phyloP scores from a whole-genome alignment of 441 rosid species.

The Syzygium syzygioides region DNA sequence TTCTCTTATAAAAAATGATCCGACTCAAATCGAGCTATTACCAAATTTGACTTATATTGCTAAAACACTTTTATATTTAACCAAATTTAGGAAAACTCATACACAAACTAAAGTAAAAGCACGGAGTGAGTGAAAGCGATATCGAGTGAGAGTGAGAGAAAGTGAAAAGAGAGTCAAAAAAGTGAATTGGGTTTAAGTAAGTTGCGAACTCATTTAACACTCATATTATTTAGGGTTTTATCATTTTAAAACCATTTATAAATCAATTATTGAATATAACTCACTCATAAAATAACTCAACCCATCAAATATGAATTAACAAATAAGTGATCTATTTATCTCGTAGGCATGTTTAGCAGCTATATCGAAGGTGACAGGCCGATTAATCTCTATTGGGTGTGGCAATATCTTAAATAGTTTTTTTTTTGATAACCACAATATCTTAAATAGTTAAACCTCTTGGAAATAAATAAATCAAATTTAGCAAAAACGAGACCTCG shows the following conservation, averaged over 20 bases:
- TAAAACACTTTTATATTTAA: neutral
- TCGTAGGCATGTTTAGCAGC: neutral
- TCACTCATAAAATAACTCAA: neutral
- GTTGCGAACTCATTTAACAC: neutral
- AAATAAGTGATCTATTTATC: neutral
- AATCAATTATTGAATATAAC: neutral
- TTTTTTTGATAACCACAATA: too few relatives aligned
- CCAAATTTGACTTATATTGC: fast-evolving
- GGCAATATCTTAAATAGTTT: neutral
- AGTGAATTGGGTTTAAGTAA: neutral
- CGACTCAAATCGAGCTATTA: fast-evolving
- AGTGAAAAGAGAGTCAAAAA: neutral
- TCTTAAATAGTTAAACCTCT: neutral
- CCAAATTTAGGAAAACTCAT: neutral
- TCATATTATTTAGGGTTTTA: neutral
- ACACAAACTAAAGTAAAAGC: neutral
- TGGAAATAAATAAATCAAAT: neutral
- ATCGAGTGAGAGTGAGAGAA: neutral
- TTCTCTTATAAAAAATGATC: fast-evolving
- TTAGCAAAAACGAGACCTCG: neutral
- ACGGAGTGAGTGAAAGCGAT: fast-evolving
- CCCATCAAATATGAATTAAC: neutral
- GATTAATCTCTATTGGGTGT: neutral
- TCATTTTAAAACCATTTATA: neutral
- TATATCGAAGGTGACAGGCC: neutral